Percentiles rank a stretch among this genome's conserved stretches.
These are phyloP conservation scores for Achaetomiella virescens DNA, from an alignment of 495 filamentous ascomycete genomes.

Conservation along the genomic window DNA sequence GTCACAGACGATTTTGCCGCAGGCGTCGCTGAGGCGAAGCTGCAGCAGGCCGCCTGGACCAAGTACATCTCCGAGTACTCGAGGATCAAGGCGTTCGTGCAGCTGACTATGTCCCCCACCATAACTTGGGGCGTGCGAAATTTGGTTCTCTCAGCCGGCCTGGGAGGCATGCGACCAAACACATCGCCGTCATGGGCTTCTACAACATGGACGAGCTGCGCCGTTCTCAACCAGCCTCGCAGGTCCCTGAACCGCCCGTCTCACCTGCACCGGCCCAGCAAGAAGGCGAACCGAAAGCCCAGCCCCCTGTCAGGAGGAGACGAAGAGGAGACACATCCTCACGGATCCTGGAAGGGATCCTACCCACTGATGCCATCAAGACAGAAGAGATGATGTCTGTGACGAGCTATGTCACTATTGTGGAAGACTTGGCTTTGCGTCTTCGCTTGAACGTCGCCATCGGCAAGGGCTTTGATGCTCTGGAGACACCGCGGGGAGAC, in stretches of 20 bases:
- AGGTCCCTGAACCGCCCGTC: conserved; percentile 29
- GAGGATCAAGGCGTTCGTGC: conserved; percentile 86
- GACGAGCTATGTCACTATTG: conserved; percentile 70
- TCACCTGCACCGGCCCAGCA: conserved; percentile 20
- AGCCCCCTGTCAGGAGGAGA: conserved; percentile 21
- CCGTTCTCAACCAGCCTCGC: conserved; percentile 33
- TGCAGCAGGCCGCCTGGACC: conserved; percentile 76
- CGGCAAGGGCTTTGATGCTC: conserved; percentile 71
- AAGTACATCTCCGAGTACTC: conserved; percentile 75
- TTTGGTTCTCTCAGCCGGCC: conserved; percentile 69
- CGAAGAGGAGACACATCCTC: conserved; percentile 40
- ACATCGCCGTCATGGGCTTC: conserved; percentile 72
- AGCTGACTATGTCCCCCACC: conserved; percentile 72
- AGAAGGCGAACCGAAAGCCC: conserved; percentile 13
- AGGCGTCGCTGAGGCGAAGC: conserved; percentile 72
- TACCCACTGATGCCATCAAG: conserved; percentile 57
- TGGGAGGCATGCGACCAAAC: conserved; percentile 89
- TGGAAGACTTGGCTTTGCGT: conserved; percentile 73
- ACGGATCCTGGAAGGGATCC: conserved; percentile 40
- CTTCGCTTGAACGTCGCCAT: conserved; percentile 81
- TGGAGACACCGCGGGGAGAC: conserved; percentile 60
- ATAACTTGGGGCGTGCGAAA: conserved; percentile 85
- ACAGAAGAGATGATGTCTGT: conserved; percentile 57
- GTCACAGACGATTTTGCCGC: conserved; percentile 74
- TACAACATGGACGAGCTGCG: conserved; percentile 71